These are phyloP conservation scores for Gleditsia sinensis DNA, from an alignment of 306 rosid species.

Conservation along the genomic window DNA sequence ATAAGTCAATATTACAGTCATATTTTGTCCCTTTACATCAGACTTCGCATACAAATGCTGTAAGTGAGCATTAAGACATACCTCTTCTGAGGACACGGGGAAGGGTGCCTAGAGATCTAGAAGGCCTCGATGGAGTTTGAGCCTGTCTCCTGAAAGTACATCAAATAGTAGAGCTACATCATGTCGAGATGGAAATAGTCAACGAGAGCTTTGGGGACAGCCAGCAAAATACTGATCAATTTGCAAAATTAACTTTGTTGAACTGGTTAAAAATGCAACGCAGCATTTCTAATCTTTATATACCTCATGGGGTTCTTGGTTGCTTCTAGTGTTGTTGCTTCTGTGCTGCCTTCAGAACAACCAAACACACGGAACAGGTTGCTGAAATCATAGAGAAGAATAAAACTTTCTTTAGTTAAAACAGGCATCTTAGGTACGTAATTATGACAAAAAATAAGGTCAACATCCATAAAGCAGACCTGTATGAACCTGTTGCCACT, in stretches of 20 bases:
- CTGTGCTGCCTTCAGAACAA: slow-evolving; percentile 59
- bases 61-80: slow-evolving; percentile 13
- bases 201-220: not conserved
- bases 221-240: not conserved
- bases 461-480: slow-evolving; percentile 40
- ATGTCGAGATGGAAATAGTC: not conserved
- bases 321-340: slow-evolving; percentile 64
- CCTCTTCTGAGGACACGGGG: slow-evolving; percentile 66
- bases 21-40: not conserved
- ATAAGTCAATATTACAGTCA: not conserved
- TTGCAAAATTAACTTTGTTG: not conserved
- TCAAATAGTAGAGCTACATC: not conserved
- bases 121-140: slow-evolving; percentile 62
- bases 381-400: slow-evolving; percentile 51
- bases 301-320: slow-evolving; percentile 77
- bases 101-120: slow-evolving; percentile 58
- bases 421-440: not conserved
- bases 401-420: not conserved
- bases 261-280: not conserved
- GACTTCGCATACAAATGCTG: not conserved
- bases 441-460: not conserved
- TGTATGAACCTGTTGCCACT: slow-evolving; percentile 74
- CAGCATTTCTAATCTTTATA: not conserved
- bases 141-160: slow-evolving; percentile 56
- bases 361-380: slow-evolving; percentile 70